phyloP scores from a whole-genome alignment of 192 early-diverging fungal species.

The Mortierella claussenii region DNA sequence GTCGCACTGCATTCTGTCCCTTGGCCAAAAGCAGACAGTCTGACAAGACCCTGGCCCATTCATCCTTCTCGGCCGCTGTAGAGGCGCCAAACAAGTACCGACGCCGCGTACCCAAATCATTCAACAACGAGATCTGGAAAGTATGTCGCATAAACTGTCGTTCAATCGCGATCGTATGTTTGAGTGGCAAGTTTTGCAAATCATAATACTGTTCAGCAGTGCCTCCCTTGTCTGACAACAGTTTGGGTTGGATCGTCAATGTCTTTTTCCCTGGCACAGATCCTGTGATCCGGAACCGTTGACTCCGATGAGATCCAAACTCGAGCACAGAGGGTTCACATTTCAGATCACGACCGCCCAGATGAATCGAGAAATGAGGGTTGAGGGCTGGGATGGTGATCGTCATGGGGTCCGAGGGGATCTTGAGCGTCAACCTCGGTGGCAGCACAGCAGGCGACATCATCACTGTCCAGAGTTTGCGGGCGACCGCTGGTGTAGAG shows the following conservation, averaged over 20 bases:
- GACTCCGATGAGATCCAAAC: conserved; percentile 60
- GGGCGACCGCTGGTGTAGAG: conserved; percentile 1
- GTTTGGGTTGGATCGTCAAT: conserved; percentile 61
- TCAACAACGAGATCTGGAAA: conserved; percentile 66
- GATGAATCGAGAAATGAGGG: conserved; percentile 64
- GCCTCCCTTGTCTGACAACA: conserved; percentile 55
- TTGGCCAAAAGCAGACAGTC: conserved; percentile 36
- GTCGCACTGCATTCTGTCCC: conserved; percentile 38
- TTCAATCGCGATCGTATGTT: conserved; percentile 69
- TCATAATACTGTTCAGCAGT: conserved; percentile 58
- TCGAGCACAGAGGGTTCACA: conserved; percentile 66
- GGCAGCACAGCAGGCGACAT: conserved; percentile 62
- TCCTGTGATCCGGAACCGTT: conserved; percentile 67
- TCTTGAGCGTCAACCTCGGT: conserved; percentile 63
- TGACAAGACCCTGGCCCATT: conserved; percentile 42
- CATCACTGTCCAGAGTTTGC: conserved; percentile 36
- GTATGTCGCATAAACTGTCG: conserved; percentile 72
- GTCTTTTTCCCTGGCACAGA: conserved; percentile 67
- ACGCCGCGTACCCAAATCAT: conserved; percentile 49
- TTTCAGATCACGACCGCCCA: conserved; percentile 68
- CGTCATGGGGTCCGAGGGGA: conserved; percentile 63
- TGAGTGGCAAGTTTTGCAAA: conserved; percentile 57
- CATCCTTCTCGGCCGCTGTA: conserved; percentile 37
- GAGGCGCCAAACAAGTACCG: conserved; percentile 48
- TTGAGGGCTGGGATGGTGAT: conserved; percentile 67